phyloP scores from a whole-genome alignment of 352 stramenopile genomes.

The Phytophthora aleatoria region DNA sequence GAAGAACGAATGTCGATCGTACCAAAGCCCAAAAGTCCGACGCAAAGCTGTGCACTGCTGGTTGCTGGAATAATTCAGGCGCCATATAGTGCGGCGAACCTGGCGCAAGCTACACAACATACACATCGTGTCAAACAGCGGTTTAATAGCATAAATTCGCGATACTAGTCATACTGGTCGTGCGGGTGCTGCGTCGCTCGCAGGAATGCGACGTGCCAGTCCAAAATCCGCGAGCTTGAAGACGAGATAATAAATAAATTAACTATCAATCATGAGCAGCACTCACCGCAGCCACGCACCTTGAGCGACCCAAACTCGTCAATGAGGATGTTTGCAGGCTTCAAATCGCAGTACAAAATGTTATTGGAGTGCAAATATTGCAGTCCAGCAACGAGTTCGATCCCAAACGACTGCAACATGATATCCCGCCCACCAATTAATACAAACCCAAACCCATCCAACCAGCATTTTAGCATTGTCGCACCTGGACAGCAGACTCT shows the following conservation, averaged over 20 bases:
- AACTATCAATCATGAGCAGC: background rate
- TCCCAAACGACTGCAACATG: conserved; percentile 61
- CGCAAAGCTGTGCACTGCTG: conserved; percentile 87
- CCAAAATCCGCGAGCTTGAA: conserved; percentile 89
- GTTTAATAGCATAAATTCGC: background rate
- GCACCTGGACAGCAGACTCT: conserved; percentile 73
- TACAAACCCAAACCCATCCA: background rate
- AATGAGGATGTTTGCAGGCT: conserved; percentile 91
- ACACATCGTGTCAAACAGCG: background rate
- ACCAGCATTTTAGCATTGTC: background rate
- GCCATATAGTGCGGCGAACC: conserved; percentile 93
- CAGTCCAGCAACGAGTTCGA: conserved; percentile 75
- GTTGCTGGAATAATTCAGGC: conserved; percentile 89
- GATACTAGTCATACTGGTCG: conserved; percentile 38
- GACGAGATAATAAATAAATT: background rate
- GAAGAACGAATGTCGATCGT: background rate
- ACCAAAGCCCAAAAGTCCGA: conserved; percentile 91
- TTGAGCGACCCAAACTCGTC: conserved; percentile 94
- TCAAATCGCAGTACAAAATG: conserved; percentile 92
- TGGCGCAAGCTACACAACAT: conserved; percentile 45
- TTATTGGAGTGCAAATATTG: conserved; percentile 90
- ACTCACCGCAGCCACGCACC: conserved; percentile 24
- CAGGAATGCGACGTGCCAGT: conserved; percentile 84
- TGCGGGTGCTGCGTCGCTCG: conserved; percentile 31
- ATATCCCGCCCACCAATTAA: background rate